phyloP scores from a whole-genome alignment of 345 rosid species.

The Triadica sebifera region DNA sequence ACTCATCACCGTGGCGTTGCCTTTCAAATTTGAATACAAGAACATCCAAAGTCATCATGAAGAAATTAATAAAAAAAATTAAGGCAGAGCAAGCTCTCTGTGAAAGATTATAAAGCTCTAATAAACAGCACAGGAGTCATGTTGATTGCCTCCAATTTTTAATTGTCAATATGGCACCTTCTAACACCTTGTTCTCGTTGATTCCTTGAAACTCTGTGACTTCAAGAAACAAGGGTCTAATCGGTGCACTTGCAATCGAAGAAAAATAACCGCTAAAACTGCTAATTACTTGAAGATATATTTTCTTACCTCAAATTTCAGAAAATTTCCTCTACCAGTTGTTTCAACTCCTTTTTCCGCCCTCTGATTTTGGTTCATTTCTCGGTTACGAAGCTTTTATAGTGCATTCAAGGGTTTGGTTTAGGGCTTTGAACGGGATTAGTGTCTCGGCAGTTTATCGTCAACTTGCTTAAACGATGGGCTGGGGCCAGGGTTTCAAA shows the following conservation, averaged over 20 bases:
- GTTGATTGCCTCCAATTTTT: not conserved
- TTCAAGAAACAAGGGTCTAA: constrained; percentile 41
- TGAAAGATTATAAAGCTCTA: constrained; percentile 4
- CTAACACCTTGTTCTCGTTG: constrained; percentile 21
- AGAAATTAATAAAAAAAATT: not conserved
- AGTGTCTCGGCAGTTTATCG: not conserved
- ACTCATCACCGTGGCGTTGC: constrained; percentile 37
- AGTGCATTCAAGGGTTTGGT: not conserved
- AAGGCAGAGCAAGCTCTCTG: constrained; percentile 8
- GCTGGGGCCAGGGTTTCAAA: no score
- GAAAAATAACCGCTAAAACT: not conserved
- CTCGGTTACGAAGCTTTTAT: not conserved
- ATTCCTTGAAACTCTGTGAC: constrained; percentile 32
- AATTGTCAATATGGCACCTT: constrained; percentile 27
- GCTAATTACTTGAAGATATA: no score
- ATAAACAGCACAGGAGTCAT: constrained; percentile 8
- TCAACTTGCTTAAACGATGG: no score
- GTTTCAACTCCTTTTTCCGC: not conserved
- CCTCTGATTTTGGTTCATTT: not conserved
- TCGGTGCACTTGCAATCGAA: constrained; percentile 24
- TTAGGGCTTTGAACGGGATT: not conserved
- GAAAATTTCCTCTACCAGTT: not conserved
- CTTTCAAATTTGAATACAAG: not conserved
- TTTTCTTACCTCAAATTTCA: not conserved
- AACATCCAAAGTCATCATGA: not conserved